Evolutionary conservation across 2,329 filamentous ascomycete genomes (phyloP).

Genomic region (Pseudogymnoascus sp.): DNA sequence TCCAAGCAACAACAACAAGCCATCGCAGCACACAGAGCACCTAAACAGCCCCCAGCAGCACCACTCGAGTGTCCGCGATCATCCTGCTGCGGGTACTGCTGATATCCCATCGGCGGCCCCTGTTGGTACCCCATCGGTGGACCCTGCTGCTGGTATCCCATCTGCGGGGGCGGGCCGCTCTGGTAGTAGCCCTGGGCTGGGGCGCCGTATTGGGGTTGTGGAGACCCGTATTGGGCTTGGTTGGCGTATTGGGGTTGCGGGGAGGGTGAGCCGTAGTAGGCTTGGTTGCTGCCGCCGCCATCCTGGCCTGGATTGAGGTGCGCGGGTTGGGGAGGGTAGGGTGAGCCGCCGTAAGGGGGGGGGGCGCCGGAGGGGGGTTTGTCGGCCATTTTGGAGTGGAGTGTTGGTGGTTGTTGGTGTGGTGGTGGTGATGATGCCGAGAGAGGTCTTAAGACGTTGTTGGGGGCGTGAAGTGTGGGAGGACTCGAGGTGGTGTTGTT

Average conservation of each 20-base stretch:
- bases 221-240: conserved; percentile 8
- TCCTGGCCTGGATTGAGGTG: conserved; percentile 8
- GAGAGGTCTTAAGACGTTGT: background rate
- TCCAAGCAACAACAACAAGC: conserved; percentile 45
- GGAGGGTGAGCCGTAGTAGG: conserved; percentile 8
- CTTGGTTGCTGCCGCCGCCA: conserved; percentile 1
- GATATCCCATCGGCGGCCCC: conserved; percentile 15
- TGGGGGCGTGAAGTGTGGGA: background rate
- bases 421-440: background rate
- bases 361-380: conserved; percentile 12
- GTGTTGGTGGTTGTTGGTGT: background rate
- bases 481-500: background rate
- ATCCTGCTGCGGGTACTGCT: conserved; percentile 19
- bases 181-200: conserved; percentile 18
- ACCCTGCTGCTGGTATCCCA: conserved; percentile 18
- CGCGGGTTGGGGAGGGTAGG: conserved; percentile 10
- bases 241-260: background rate
- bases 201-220: conserved; percentile 10
- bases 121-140: conserved; percentile 13
- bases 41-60: conserved; percentile 32
- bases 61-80: conserved; percentile 30
- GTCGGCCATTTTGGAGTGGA: conserved; percentile 1
- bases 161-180: conserved; percentile 17
- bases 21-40: conserved; percentile 34
- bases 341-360: conserved; percentile 18